phyloP scores from a whole-genome alignment of 345 rosid species.

The Populus ilicifolia region DNA sequence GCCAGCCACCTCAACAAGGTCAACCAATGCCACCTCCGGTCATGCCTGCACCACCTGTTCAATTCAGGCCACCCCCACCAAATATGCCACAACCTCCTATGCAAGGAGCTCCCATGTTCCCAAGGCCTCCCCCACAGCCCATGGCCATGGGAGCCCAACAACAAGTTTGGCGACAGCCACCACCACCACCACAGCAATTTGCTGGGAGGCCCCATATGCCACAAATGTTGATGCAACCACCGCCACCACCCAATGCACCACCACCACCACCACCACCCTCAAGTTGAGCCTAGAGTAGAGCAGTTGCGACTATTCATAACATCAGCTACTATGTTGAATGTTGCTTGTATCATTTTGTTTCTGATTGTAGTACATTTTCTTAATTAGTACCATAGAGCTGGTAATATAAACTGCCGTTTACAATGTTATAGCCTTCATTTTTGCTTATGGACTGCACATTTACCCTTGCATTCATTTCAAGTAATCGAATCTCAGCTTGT shows the following conservation, averaged over 20 bases:
- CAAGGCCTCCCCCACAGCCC: slow-evolving; percentile 66
- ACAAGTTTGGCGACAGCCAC: slow-evolving; percentile 49
- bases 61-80: slow-evolving; percentile 63
- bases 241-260: slow-evolving; percentile 31
- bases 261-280: slow-evolving; percentile 23
- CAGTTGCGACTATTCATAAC: background rate
- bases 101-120: slow-evolving; percentile 34
- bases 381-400: background rate
- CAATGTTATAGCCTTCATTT: background rate
- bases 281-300: slow-evolving; percentile 8
- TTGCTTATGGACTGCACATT: background rate
- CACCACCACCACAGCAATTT: slow-evolving; percentile 65
- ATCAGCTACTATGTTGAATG: background rate
- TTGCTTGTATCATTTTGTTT: slow-evolving; percentile 1
- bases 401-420: background rate
- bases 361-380: background rate
- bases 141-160: slow-evolving; percentile 69
- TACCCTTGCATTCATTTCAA: background rate
- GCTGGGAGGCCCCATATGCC: slow-evolving; percentile 47
- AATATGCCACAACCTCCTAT: slow-evolving; percentile 72
- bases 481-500: background rate
- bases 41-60: slow-evolving; percentile 68
- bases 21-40: slow-evolving; percentile 37
- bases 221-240: slow-evolving; percentile 72
- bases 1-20: slow-evolving; percentile 67